phyloP scores from a whole-genome alignment of 2,329 filamentous ascomycete genomes.

The Hirsutella thompsonii region DNA sequence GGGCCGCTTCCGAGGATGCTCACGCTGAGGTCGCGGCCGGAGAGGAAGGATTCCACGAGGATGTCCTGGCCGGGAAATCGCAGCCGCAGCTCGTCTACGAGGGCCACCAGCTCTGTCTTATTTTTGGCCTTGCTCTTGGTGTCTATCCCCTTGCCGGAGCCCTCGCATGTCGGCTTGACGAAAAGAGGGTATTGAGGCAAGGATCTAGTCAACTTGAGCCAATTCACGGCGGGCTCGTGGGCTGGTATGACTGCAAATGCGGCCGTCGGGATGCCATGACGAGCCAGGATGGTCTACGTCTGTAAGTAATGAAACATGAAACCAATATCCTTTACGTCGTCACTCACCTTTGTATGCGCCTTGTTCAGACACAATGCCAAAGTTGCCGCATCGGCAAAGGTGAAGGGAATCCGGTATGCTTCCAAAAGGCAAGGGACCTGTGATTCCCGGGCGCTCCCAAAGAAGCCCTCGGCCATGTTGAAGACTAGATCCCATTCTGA shows the following conservation, averaged over 20 bases:
- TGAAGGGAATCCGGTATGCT: background rate
- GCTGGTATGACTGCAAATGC: background rate
- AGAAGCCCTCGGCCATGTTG: background rate
- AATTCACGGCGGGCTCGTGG: background rate
- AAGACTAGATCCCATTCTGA: background rate
- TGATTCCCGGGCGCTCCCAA: background rate
- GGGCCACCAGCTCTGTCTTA: background rate
- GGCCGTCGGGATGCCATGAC: background rate
- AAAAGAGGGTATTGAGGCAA: background rate
- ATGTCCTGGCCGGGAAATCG: background rate
- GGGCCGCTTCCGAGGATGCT: background rate
- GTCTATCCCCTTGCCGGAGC: background rate
- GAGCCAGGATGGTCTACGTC: background rate
- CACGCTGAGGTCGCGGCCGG: background rate
- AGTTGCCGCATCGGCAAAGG: background rate
- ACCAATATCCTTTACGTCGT: no score
- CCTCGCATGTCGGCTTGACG: background rate
- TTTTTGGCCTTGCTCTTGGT: background rate
- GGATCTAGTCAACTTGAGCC: background rate
- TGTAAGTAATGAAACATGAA: background rate
- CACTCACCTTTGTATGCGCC: background rate
- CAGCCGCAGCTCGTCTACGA: background rate
- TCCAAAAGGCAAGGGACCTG: background rate
- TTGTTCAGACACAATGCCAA: background rate
- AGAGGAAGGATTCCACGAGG: background rate